A percentile compares a stretch with the other conserved stretches of the same genome.
phyloP scores from a whole-genome alignment of 225 moss, liverwort and hornwort genomes.

The Neckera pumila region DNA sequence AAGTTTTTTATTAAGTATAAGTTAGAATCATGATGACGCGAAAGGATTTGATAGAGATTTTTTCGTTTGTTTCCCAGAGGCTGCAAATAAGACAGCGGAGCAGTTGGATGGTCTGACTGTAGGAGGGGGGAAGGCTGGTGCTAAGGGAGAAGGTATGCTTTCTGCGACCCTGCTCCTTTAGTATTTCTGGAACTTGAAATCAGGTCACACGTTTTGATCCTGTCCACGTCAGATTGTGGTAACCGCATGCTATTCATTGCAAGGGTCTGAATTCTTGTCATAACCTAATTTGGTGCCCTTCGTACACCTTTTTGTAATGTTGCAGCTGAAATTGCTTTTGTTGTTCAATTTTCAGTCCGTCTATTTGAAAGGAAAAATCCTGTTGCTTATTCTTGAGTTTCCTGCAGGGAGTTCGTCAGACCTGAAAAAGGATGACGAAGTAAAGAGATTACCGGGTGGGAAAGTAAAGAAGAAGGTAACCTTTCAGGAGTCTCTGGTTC shows the following conservation, averaged over 20 bases:
- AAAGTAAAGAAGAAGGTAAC: constrained; percentile 99
- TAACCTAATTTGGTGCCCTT: neutral
- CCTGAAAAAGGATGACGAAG: constrained; percentile 77
- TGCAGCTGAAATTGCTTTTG: neutral
- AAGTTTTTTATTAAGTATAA: neutral
- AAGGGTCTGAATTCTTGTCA: neutral
- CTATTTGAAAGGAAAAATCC: neutral
- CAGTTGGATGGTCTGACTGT: constrained; percentile 77
- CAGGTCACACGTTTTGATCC: neutral
- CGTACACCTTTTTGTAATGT: neutral
- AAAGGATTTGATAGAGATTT: neutral
- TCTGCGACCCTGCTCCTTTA: neutral
- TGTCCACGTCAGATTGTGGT: neutral
- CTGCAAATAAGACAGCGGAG: constrained; percentile 83
- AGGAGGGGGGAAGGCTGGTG: constrained; percentile 43
- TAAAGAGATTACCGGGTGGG: constrained; percentile 94
- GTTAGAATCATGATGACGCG: neutral
- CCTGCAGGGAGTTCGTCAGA: constrained; percentile 85
- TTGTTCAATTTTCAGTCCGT: neutral
- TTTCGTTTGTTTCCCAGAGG: constrained; percentile 32
- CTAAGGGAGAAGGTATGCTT: constrained; percentile 50
- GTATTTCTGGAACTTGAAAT: neutral
- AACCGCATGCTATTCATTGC: neutral
- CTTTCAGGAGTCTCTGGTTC: constrained; percentile 14
- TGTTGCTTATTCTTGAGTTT: neutral